Evolutionary conservation across 1,139 yeast species (phyloP).

Genomic region (Blastobotrys arbuscula): DNA sequence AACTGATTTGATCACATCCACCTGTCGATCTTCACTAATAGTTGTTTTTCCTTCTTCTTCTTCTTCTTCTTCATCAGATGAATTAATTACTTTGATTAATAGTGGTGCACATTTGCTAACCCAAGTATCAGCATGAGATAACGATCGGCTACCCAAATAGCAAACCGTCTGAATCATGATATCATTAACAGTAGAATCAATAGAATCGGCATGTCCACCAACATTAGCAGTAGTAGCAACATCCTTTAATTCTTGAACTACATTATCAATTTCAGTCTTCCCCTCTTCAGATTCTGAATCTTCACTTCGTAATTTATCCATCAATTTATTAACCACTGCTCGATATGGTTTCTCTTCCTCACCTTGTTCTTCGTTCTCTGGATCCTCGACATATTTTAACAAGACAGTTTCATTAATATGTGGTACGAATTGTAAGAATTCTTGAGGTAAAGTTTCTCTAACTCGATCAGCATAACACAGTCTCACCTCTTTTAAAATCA

Average conservation of each 20-base stretch:
- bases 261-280: constrained; percentile 8
- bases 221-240: constrained; percentile 26
- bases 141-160: constrained; percentile 81
- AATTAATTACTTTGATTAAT: constrained; percentile 43
- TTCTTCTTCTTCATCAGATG: constrained; percentile 19
- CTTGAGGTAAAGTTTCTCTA: constrained; percentile 68
- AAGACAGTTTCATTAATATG: constrained; percentile 44
- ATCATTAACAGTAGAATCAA: constrained; percentile 49
- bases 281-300: constrained; percentile 7
- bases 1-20: constrained; percentile 44
- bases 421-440: constrained; percentile 56
- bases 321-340: constrained; percentile 32
- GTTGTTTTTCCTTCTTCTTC: background rate
- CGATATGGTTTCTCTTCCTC: constrained; percentile 36
- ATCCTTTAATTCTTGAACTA: constrained; percentile 35
- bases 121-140: constrained; percentile 77
- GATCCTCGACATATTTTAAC: constrained; percentile 30
- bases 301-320: constrained; percentile 30
- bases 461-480: constrained; percentile 67
- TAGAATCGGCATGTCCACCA: constrained; percentile 31
- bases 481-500: constrained; percentile 78
- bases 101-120: constrained; percentile 52
- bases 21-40: background rate
- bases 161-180: constrained; percentile 68
- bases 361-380: background rate